Conservation (phyloP, 2,329 filamentous ascomycete genomes). For the Scedosporium boydii region DNA sequence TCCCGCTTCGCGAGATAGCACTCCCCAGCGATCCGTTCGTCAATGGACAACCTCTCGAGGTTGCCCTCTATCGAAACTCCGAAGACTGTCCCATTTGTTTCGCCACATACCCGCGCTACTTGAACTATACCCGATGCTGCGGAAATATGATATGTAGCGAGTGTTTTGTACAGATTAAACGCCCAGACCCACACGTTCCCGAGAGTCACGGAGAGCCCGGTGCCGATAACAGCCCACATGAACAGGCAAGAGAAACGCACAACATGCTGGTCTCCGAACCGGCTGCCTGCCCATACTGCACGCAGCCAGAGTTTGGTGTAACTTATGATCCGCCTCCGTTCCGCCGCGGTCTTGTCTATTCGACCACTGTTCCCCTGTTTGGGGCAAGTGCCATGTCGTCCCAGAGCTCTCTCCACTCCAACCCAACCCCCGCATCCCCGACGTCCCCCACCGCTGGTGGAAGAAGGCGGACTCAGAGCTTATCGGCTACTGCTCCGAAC, state of each 20-base stretch:
- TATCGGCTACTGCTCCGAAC: conserved; percentile 74
- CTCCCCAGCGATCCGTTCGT: conserved; percentile 78
- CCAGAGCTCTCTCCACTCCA: conserved; percentile 65
- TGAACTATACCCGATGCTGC: conserved; percentile 91
- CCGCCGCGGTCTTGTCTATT: conserved; percentile 69
- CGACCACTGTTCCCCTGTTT: conserved; percentile 34
- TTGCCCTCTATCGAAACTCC: conserved; percentile 85
- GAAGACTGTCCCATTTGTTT: conserved; percentile 94
- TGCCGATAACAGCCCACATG: conserved; percentile 16
- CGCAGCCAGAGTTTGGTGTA: conserved; percentile 91
- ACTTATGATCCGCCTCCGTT: conserved; percentile 87
- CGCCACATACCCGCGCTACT: conserved; percentile 84
- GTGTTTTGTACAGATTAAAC: conserved; percentile 97
- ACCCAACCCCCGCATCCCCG: conserved; percentile 30
- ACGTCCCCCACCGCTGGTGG: conserved; percentile 21
- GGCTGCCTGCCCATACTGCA: conserved; percentile 88
- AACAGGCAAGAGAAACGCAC: conserved; percentile 9
- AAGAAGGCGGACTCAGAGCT: conserved; percentile 41
- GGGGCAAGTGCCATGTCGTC: conserved; percentile 73
- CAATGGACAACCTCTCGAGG: conserved; percentile 89
- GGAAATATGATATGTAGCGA: conserved; percentile 96
- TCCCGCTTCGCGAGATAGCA: conserved; percentile 66
- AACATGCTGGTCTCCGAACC: conserved; percentile 78
- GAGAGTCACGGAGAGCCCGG: conserved; percentile 56
- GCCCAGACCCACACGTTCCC: conserved; percentile 80